These are phyloP conservation scores for Simplicillium aogashimaense DNA, from an alignment of 2,329 filamentous ascomycete species.

Conservation along the genomic window DNA sequence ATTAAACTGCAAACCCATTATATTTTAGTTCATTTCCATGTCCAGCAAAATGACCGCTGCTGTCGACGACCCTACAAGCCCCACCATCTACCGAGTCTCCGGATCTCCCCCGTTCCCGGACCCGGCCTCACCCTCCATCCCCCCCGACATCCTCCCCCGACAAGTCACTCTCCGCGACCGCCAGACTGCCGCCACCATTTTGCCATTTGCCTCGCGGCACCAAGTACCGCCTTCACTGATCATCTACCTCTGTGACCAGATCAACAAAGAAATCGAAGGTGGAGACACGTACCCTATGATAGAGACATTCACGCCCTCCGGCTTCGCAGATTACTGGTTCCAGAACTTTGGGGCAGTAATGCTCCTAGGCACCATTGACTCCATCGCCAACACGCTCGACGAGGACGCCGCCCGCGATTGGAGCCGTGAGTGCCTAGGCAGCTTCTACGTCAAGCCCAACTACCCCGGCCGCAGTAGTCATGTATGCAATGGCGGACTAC, in stretches of 20 bases:
- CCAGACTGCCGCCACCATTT: constrained; percentile 71
- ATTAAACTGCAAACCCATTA: not conserved
- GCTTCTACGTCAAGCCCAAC: constrained; percentile 91
- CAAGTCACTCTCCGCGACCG: constrained; percentile 78
- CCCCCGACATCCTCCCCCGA: constrained; percentile 58
- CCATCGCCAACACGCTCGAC: constrained; percentile 41
- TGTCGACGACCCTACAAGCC: constrained; percentile 64
- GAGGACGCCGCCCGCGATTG: constrained; percentile 47
- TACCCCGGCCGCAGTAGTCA: constrained; percentile 87
- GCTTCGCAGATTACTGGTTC: constrained; percentile 81
- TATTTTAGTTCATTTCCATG: not conserved
- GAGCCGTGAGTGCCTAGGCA: constrained; percentile 73
- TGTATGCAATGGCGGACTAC: constrained; percentile 76
- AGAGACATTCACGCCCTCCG: constrained; percentile 61
- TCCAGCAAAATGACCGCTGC: constrained; percentile 58
- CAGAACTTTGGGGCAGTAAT: constrained; percentile 84
- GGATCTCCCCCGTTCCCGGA: constrained; percentile 57
- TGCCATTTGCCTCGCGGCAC: constrained; percentile 69
- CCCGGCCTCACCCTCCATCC: constrained; percentile 51
- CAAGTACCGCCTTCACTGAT: constrained; percentile 70
- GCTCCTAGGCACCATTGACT: constrained; percentile 66
- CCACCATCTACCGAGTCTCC: constrained; percentile 60
- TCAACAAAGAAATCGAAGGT: constrained; percentile 85
- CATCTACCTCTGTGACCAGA: constrained; percentile 69
- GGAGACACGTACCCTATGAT: constrained; percentile 89